Conservation (phyloP, 1,139 yeast genomes). For the Pneumocystis canis region DNA sequence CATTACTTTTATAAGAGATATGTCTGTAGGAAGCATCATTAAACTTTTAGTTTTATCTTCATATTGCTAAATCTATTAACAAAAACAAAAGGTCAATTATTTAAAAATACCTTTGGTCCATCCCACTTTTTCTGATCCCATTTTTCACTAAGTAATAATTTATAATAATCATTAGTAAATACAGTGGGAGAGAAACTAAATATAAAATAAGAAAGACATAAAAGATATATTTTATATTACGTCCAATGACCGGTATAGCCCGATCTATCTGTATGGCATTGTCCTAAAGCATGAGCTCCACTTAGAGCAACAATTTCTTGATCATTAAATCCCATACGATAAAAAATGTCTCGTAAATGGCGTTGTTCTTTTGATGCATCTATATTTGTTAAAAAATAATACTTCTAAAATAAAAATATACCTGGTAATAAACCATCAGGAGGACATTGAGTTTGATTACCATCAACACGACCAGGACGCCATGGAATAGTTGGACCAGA, state of each 20-base stretch:
- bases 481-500: constrained; percentile 73
- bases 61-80: constrained; percentile 37
- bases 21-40: constrained; percentile 58
- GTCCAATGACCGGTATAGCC: constrained; percentile 97
- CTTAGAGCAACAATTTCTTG: constrained; percentile 72
- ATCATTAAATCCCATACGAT: constrained; percentile 64
- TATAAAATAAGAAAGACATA: not conserved
- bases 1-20: constrained; percentile 31
- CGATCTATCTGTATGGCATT: constrained; percentile 28
- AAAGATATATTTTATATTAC: not conserved
- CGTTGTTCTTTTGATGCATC: constrained; percentile 59
- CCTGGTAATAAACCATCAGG: constrained; percentile 41
- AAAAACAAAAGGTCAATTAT: constrained; percentile 34
- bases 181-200: constrained; percentile 52
- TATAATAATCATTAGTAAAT: constrained; percentile 44
- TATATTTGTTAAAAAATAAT: constrained; percentile 28
- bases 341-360: constrained; percentile 54
- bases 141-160: constrained; percentile 50
- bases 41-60: constrained; percentile 47
- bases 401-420: constrained; percentile 20
- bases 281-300: constrained; percentile 81
- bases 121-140: constrained; percentile 51
- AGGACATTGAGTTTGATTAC: constrained; percentile 32
- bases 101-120: constrained; percentile 36
- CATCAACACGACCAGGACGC: constrained; percentile 69